Base-by-base conservation (phyloP, 129 eudicot species). In the Tagetes patula region DNA sequence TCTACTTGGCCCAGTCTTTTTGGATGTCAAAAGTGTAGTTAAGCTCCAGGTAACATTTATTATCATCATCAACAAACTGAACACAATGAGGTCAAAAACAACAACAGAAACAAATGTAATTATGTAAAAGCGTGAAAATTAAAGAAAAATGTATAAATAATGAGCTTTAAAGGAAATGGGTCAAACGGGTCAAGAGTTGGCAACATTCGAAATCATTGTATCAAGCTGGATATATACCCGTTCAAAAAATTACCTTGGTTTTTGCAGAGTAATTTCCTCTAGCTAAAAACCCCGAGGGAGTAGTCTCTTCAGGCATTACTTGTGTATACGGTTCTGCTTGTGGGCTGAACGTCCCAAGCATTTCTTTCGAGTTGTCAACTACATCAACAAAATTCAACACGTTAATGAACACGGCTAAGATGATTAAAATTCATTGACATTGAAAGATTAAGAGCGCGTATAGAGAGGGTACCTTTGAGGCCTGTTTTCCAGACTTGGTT, bases 401-500 rank as follows among this genome's bases (percentile, higher is more conserved):
- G 8, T 65, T 78, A 42, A 72, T 36, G 5, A 36, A 42, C 6
- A 10, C 1, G 2, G 14, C 20, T 12, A 59, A 27, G 40, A 62
- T 4, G 56, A 52, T 65, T 48, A n/a, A 14, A 52, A 63, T 38
- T 37, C 54, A 40, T n/a, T 50, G 13, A 62, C 34, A 30, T 41
- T 31, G 39, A 48, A 75, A 36, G 12, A 20, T 65, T n/a, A 36
- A 37, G 46, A 39, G 42, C 0, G 40, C 27, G 30, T 27, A 10
- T 47, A 14, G 5, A 36, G 9, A 30, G 38, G 3, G 53, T 90
- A 88, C 97, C 97, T 78, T 87, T 91, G 74, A 91, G 77, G 71
- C 97, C 97, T 6, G 85, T 85, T 83, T 91, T 91, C 95, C 95
- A 91, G 6, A 91, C 89, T 3, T 88, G 84, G 73, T 91, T 91